phyloP scores from a whole-genome alignment of 441 rosid species.

The Gossypium davidsonii region DNA sequence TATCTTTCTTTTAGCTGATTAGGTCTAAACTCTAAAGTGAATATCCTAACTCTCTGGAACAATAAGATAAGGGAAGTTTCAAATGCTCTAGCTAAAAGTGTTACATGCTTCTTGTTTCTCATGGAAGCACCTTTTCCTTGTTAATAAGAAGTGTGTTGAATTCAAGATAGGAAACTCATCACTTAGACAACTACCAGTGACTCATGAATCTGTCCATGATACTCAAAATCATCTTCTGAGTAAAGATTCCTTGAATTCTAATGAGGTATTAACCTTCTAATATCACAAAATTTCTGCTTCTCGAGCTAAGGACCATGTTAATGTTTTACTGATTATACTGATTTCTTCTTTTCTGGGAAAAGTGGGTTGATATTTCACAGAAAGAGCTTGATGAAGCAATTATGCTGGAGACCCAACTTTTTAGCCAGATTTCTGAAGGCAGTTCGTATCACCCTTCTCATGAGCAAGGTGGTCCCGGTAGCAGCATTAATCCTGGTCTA shows the following conservation, averaged over 20 bases:
- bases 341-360: constrained; percentile 16
- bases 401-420: constrained; percentile 55
- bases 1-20: constrained; percentile 4
- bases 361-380: constrained; percentile 62
- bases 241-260: constrained; percentile 24
- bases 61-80: neutral
- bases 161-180: constrained; percentile 42
- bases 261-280: constrained; percentile 27
- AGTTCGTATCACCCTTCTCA: constrained; percentile 20
- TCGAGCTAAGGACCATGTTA: neutral
- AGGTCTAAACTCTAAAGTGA: constrained; percentile 5
- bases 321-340: constrained; percentile 9
- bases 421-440: constrained; percentile 36
- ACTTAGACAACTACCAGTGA: constrained; percentile 25
- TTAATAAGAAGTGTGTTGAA: constrained; percentile 18
- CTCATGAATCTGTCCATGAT: constrained; percentile 21
- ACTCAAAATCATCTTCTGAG: constrained; percentile 17
- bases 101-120: neutral
- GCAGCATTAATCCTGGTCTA: constrained; percentile 12
- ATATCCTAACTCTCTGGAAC: neutral
- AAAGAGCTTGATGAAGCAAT: constrained; percentile 61
- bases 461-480: constrained; percentile 14
- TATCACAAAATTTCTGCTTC: neutral
- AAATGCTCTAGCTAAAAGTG: neutral
- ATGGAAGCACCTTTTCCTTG: constrained; percentile 1